A percentile compares a stretch with the other conserved stretches of the same genome.
These are phyloP conservation scores for Trametes punicea DNA, from an alignment of 768 basidiomycete genomes.

Conservation along the genomic window DNA sequence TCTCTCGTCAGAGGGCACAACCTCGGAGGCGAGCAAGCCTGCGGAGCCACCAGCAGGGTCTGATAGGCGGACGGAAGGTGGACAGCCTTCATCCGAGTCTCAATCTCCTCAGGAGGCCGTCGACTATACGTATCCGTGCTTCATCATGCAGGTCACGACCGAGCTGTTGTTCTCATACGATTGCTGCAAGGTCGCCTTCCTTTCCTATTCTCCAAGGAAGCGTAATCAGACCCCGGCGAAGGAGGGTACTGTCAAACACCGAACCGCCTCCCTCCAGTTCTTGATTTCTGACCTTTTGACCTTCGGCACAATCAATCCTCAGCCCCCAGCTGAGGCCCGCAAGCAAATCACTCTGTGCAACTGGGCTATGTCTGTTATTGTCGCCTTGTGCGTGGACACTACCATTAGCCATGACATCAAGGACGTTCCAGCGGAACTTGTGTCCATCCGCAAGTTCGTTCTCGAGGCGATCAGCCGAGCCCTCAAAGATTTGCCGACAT, in stretches of 20 bases:
- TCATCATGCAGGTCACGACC: slow-evolving; percentile 88
- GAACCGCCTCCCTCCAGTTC: slow-evolving; percentile 70
- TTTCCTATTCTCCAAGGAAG: slow-evolving; percentile 71
- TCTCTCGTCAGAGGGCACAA: slow-evolving; percentile 4
- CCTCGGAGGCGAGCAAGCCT: slow-evolving; percentile 1
- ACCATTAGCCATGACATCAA: slow-evolving; percentile 63
- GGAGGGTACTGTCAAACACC: slow-evolving; percentile 55
- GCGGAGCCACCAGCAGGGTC: neutral
- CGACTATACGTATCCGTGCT: slow-evolving; percentile 60
- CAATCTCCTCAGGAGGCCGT: slow-evolving; percentile 12
- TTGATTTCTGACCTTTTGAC: slow-evolving; percentile 81
- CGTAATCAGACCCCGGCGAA: slow-evolving; percentile 59
- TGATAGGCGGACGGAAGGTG: neutral
- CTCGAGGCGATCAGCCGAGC: slow-evolving; percentile 84
- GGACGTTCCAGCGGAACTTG: slow-evolving; percentile 72
- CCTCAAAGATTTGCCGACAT: slow-evolving; percentile 70
- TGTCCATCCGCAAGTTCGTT: slow-evolving; percentile 90
- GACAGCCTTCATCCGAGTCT: neutral
- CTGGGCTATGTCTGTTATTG: slow-evolving; percentile 87
- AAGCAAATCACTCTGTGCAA: slow-evolving; percentile 65
- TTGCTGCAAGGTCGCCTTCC: slow-evolving; percentile 82
- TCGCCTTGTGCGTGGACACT: slow-evolving; percentile 91
- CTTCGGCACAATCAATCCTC: slow-evolving; percentile 67
- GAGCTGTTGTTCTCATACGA: slow-evolving; percentile 94
- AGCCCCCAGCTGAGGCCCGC: slow-evolving; percentile 51